phyloP scores from a whole-genome alignment of 805 yeast species.

The Saturnispora sanitii region DNA sequence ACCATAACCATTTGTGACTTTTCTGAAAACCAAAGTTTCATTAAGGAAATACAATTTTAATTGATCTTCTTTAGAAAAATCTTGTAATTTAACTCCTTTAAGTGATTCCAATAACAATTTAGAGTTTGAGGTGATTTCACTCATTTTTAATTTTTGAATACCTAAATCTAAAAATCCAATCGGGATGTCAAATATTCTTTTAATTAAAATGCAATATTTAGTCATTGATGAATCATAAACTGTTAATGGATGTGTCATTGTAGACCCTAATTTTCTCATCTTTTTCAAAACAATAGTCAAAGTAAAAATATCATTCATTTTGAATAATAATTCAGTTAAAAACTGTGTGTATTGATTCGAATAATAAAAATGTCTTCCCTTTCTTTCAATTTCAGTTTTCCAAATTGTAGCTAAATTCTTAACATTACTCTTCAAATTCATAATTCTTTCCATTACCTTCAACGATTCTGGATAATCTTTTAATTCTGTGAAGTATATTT shows the following conservation, averaged over 20 bases:
- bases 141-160: constrained; percentile 35
- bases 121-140: constrained; percentile 33
- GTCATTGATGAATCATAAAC: constrained; percentile 60
- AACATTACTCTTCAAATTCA: constrained; percentile 55
- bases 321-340: constrained; percentile 45
- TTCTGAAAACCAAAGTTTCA: constrained; percentile 50
- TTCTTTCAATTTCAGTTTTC: constrained; percentile 87
- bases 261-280: constrained; percentile 67
- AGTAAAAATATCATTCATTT: constrained; percentile 46
- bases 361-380: constrained; percentile 86
- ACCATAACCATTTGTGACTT: constrained; percentile 73
- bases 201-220: constrained; percentile 40
- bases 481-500: constrained; percentile 45
- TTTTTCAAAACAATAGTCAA: constrained; percentile 57
- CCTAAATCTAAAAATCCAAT: constrained; percentile 42
- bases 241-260: constrained; percentile 54
- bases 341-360: constrained; percentile 59
- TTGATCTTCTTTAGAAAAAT: constrained; percentile 30
- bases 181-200: constrained; percentile 34
- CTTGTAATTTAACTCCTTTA: constrained; percentile 22
- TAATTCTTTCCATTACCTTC: constrained; percentile 51
- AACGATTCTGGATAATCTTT: constrained; percentile 45
- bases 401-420: constrained; percentile 77
- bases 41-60: constrained; percentile 35
- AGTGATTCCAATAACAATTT: constrained; percentile 23